Percentiles rank a stretch among this genome's conserved stretches.
These are phyloP conservation scores for Bacterosira constricta DNA, from an alignment of 108 stramenopile genomes.

Conservation along the genomic window DNA sequence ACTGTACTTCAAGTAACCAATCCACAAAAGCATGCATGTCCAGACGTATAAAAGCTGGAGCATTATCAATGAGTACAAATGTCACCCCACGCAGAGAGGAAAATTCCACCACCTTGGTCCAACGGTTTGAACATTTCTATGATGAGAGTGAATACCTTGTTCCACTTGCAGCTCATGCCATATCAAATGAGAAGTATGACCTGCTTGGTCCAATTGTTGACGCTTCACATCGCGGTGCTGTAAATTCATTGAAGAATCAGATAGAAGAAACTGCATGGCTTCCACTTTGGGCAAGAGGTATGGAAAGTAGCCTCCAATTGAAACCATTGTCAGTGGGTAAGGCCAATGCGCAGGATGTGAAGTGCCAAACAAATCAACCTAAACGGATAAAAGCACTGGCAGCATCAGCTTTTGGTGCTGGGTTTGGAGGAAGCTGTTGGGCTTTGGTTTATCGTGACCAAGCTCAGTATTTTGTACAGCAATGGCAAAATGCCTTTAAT, in stretches of 20 bases:
- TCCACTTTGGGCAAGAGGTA: conserved; percentile 23
- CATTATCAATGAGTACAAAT: not conserved
- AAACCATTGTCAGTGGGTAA: not conserved
- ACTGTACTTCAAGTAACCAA: not conserved
- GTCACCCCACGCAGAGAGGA: not conserved
- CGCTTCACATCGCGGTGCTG: conserved; percentile 7
- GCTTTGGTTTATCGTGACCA: conserved; percentile 18
- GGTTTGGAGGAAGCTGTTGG: conserved; percentile 32
- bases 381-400: conserved; percentile 18
- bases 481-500: conserved; percentile 26
- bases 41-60: not conserved
- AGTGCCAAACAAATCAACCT: not conserved
- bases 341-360: not conserved
- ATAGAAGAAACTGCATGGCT: conserved; percentile 32
- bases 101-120: not conserved
- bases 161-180: conserved; percentile 11
- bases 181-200: not conserved
- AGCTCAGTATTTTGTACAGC: conserved; percentile 11
- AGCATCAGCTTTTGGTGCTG: conserved; percentile 25
- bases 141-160: conserved; percentile 27
- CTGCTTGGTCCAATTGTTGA: conserved; percentile 23
- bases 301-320: not conserved
- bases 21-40: not conserved
- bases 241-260: conserved; percentile 23
- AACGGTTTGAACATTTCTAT: conserved; percentile 29